phyloP scores from a whole-genome alignment of 805 yeast species.

The Starmerella khaoyaiensis region DNA sequence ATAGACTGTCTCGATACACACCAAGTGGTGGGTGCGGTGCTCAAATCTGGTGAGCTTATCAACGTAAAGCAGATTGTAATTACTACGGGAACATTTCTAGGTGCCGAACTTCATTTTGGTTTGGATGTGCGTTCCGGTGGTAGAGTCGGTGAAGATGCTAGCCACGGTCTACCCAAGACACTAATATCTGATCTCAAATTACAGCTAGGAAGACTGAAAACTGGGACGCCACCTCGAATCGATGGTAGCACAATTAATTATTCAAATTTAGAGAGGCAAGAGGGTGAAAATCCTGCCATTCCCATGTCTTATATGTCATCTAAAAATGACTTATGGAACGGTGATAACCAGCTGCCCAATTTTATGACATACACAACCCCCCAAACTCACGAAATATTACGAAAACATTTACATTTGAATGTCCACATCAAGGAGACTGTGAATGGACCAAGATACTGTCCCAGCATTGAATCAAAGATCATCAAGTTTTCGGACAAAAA shows the following conservation, averaged over 20 bases:
- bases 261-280: slow-evolving; percentile 47
- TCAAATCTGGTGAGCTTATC: slow-evolving; percentile 52
- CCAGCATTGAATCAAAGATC: slow-evolving; percentile 85
- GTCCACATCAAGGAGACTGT: slow-evolving; percentile 88
- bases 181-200: slow-evolving; percentile 67
- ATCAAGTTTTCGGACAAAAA: slow-evolving; percentile 64
- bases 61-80: slow-evolving; percentile 60
- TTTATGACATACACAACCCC: slow-evolving; percentile 69
- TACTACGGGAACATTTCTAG: slow-evolving; percentile 90
- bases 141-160: slow-evolving; percentile 81
- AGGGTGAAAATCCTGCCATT: slow-evolving; percentile 70
- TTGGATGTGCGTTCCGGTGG: slow-evolving; percentile 73
- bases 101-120: slow-evolving; percentile 93
- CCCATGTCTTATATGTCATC: slow-evolving; percentile 85
- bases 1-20: slow-evolving; percentile 30
- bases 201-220: slow-evolving; percentile 74
- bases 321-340: slow-evolving; percentile 44
- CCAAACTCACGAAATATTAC: slow-evolving; percentile 55
- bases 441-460: slow-evolving; percentile 95
- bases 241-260: slow-evolving; percentile 62
- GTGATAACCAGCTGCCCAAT: slow-evolving; percentile 49
- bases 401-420: slow-evolving; percentile 61
- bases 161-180: slow-evolving; percentile 77
- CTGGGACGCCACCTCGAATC: slow-evolving; percentile 94
- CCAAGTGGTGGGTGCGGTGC: slow-evolving; percentile 53